Percentiles rank a stretch among this genome's conserved stretches.
Conservation (phyloP, 2,329 filamentous ascomycete genomes). For the Teratosphaeria pseudoeucalypti region DNA sequence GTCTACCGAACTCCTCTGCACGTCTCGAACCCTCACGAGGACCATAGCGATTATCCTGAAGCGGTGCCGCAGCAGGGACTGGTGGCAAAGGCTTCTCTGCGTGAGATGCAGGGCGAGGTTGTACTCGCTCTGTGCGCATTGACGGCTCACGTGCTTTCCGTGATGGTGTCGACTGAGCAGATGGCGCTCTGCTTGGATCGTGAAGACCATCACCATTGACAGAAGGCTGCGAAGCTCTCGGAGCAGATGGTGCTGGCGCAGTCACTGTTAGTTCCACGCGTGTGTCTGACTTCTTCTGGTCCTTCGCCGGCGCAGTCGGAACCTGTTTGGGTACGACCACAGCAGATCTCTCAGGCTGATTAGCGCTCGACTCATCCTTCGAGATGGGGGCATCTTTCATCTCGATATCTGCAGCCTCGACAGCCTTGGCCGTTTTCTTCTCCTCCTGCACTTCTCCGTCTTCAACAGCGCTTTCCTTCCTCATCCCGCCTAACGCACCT, state of each 20-base stretch:
- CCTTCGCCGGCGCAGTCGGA: background rate
- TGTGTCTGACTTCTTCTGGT: background rate
- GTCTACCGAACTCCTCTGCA: conserved; percentile 30
- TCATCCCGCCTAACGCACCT: conserved; percentile 30
- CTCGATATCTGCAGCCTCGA: conserved; percentile 14
- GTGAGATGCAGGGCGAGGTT: background rate
- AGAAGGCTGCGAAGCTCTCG: conserved; percentile 1
- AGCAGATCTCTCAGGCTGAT: background rate
- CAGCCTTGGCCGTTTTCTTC: conserved; percentile 25
- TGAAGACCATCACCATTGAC: background rate
- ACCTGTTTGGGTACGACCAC: background rate
- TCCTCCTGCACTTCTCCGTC: conserved; percentile 64
- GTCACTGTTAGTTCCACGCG: conserved; percentile 2
- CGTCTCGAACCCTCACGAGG: conserved; percentile 19
- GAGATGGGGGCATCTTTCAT: conserved; percentile 14
- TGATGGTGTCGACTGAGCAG: conserved; percentile 17
- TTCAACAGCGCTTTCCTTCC: conserved; percentile 38
- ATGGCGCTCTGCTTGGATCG: conserved; percentile 19
- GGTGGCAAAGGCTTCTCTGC: conserved; percentile 6
- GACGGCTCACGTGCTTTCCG: conserved; percentile 39
- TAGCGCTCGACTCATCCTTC: background rate
- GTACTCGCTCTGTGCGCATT: conserved; percentile 9
- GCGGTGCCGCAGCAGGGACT: background rate
- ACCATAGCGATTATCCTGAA: conserved; percentile 13
- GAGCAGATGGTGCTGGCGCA: background rate